Evolutionary conservation across 2,329 filamentous ascomycete genomes (phyloP), one percentile per base, ranked within the genome.

Genomic region (Juglanconis oblonga): DNA sequence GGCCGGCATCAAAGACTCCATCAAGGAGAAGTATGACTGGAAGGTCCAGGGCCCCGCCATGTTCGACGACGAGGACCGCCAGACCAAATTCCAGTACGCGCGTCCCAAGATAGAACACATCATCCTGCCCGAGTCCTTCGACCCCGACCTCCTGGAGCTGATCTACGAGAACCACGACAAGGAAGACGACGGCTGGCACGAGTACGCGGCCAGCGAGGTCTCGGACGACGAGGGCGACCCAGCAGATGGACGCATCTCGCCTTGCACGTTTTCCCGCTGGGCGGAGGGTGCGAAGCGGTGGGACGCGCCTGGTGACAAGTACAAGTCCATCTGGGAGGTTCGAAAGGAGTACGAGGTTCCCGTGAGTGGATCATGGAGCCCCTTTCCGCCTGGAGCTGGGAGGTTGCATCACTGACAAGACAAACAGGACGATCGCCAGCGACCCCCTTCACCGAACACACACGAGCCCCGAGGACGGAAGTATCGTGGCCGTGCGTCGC

Each of bases 191-290:
- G 56, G 58, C 4, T 57, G 57, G 62, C 29, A 48, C 13, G 29
- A 52, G 48, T 55, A 45, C 60, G 59, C 62, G 8, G 63, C 66
- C 9, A 66, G 66, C 38, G 71, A 72, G 36, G 68, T 78, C 17
- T 74, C 71, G 0, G 76, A 79, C 54, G 70, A 73, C 24, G 78
- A 82, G 59, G 77, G 75, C 1, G 71, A 72, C 29, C 69, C 71
- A 0, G 64, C 69, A 4, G 66, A 69, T 4, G 72, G 70, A 1
- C 73, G 72, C 1, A 74, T 81, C 33, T 75, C 73, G 0, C 76
- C 77, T 1, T 74, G 70, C 60, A 78, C 73, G 0, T 81, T 81
- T 58, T 68, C 72, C 11, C 64, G 69, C 1, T 74, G 72, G 69
- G 66, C 75, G 36, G 64, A 74, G 59, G 76, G 74, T 54, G 70